Evolutionary conservation across 1,284 basidiomycete species (phyloP).

Genomic region (Leccinum subrobustum): DNA sequence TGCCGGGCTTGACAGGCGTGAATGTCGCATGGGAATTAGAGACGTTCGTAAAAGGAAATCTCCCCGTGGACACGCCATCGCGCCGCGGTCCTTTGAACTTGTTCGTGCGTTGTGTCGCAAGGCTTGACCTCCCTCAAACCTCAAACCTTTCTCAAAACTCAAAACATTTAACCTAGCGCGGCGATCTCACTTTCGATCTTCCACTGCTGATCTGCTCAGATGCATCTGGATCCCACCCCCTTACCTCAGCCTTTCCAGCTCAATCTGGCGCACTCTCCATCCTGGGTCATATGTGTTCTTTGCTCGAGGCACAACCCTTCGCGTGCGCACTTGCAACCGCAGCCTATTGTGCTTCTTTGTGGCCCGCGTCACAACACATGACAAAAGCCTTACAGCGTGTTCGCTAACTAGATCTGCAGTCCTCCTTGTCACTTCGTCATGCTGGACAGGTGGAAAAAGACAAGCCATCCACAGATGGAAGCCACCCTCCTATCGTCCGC

Average conservation of each 20-base stretch:
- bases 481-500: conserved; percentile 16
- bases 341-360: conserved; percentile 29
- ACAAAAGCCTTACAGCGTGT: conserved; percentile 28
- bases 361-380: conserved; percentile 25
- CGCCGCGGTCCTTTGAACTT: conserved; percentile 17
- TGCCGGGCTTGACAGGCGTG: conserved; percentile 30
- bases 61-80: conserved; percentile 20
- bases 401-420: conserved; percentile 23
- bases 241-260: background rate
- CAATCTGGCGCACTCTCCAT: background rate
- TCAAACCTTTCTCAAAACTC: conserved; percentile 14
- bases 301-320: conserved; percentile 7
- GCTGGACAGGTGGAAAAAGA: conserved; percentile 17
- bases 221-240: background rate
- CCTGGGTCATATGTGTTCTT: conserved; percentile 13
- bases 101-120: background rate
- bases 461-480: conserved; percentile 24
- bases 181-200: conserved; percentile 33
- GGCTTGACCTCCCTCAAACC: conserved; percentile 1
- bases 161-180: conserved; percentile 22
- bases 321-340: conserved; percentile 9
- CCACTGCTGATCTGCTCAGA: conserved; percentile 11
- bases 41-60: conserved; percentile 11
- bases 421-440: conserved; percentile 15
- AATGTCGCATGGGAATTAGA: background rate